A percentile compares a stretch with the other conserved stretches of the same genome.
Evolutionary conservation across 2,329 filamentous ascomycete genomes (phyloP).

Genomic region (Neocucurbitaria cava): DNA sequence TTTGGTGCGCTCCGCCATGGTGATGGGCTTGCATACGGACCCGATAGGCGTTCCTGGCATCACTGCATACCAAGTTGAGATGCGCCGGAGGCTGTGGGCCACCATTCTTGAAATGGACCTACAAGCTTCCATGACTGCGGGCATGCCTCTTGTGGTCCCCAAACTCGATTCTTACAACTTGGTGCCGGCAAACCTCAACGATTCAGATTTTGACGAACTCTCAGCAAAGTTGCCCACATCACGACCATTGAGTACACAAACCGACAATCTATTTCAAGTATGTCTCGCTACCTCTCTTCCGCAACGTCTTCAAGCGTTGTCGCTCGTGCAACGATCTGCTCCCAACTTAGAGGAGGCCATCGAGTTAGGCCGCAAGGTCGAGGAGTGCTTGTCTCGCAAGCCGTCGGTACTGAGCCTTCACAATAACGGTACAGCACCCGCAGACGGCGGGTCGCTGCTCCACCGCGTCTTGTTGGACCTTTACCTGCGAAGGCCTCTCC

Average conservation of each 20-base stretch:
- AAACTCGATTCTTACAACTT: constrained; percentile 14
- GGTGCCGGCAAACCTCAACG: constrained; percentile 24
- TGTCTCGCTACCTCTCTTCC: constrained; percentile 23
- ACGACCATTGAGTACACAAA: constrained; percentile 11
- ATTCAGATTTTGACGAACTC: constrained; percentile 23
- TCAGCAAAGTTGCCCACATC: constrained; percentile 12
- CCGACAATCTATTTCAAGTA: constrained; percentile 26
- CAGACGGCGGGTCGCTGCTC: constrained; percentile 14
- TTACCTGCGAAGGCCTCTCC: constrained; percentile 24
- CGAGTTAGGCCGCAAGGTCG: constrained; percentile 12
- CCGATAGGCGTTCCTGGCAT: constrained; percentile 45
- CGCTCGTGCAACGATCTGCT: constrained; percentile 20
- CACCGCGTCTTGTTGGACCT: constrained; percentile 26
- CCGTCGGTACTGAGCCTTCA: constrained; percentile 15
- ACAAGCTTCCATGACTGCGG: constrained; percentile 27
- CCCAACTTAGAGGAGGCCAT: constrained; percentile 18
- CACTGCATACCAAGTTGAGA: constrained; percentile 44
- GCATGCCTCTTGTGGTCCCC: constrained; percentile 23
- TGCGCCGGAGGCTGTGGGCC: constrained; percentile 55
- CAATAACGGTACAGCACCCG: neutral
- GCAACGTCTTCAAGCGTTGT: constrained; percentile 21
- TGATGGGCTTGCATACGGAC: constrained; percentile 53
- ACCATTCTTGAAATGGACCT: constrained; percentile 53
- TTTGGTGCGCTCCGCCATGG: constrained; percentile 51
- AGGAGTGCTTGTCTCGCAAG: constrained; percentile 16